phyloP scores from a whole-genome alignment of 1,284 basidiomycete species.

The Rhodotorula sp. region DNA sequence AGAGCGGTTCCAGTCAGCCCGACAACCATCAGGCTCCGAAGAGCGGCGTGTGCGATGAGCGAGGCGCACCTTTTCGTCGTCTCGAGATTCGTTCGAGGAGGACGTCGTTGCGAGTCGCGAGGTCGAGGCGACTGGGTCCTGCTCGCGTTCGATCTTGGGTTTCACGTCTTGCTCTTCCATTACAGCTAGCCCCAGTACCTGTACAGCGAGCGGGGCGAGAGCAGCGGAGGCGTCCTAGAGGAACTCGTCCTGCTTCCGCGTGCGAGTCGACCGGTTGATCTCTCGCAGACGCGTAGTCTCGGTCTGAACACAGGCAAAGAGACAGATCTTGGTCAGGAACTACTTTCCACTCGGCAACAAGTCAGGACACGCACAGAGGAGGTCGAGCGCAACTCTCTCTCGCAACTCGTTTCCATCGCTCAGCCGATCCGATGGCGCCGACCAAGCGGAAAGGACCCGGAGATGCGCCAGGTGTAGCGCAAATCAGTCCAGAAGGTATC shows the following conservation, averaged over 20 bases:
- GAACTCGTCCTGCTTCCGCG: no score
- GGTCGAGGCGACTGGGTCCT: neutral
- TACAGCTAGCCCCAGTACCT: no score
- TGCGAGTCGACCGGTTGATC: no score
- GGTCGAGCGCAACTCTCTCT: neutral
- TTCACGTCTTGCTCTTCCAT: no score
- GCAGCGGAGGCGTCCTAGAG: no score
- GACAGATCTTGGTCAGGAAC: no score
- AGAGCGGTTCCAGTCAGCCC: neutral
- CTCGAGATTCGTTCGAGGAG: neutral
- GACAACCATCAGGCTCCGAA: neutral
- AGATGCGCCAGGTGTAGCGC: conserved; percentile 17
- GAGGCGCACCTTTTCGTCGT: neutral
- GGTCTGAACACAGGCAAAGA: no score
- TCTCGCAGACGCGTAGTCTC: no score
- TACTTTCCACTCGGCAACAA: no score
- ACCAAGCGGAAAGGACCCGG: conserved; percentile 25
- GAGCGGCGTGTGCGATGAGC: neutral
- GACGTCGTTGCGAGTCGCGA: neutral
- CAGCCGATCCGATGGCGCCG: conserved; percentile 1
- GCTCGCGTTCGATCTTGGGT: neutral
- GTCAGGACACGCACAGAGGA: neutral
- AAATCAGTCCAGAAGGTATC: conserved; percentile 26
- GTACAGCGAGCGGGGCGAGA: no score
- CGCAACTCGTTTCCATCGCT: neutral